Evolutionary conservation across 139 green algal genomes (phyloP).

Genomic region (Picocystis salinarum): DNA sequence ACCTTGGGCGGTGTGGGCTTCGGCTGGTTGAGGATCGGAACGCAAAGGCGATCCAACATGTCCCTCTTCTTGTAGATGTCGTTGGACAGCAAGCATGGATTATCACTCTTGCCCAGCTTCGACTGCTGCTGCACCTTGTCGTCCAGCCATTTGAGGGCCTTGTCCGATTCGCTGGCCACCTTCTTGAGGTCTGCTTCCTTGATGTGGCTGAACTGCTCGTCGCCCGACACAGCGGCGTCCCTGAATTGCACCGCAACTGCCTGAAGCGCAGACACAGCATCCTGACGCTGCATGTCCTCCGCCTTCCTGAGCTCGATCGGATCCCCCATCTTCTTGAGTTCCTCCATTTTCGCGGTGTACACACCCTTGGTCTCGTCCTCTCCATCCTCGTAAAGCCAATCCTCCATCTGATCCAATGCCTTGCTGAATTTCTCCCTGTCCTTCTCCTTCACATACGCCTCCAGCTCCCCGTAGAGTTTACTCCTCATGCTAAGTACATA

Average conservation of each 20-base stretch:
- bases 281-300: constrained; percentile 16
- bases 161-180: constrained; percentile 36
- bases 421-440: constrained; percentile 34
- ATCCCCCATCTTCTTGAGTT: too few species aligned
- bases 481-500: constrained; percentile 82
- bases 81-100: constrained; percentile 48
- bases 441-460: constrained; percentile 36
- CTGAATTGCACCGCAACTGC: constrained; percentile 25
- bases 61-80: constrained; percentile 82
- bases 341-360: constrained; percentile 74
- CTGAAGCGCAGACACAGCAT: constrained; percentile 10
- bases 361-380: constrained; percentile 82
- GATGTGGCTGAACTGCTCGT: constrained; percentile 59
- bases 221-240: constrained; percentile 18
- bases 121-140: constrained; percentile 51
- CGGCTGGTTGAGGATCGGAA: constrained; percentile 72
- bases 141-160: constrained; percentile 61
- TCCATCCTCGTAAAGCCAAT: constrained; percentile 98
- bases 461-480: constrained; percentile 36
- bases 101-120: constrained; percentile 20
- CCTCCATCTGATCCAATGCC: constrained; percentile 55
- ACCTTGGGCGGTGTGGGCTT: constrained; percentile 30
- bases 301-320: too few species aligned
- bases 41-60: constrained; percentile 30
- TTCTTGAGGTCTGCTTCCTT: constrained; percentile 46